Evolutionary conservation across 2,329 filamentous ascomycete genomes (phyloP), one percentile per base, ranked within the genome.

Genomic region (Penicillium sp.): DNA sequence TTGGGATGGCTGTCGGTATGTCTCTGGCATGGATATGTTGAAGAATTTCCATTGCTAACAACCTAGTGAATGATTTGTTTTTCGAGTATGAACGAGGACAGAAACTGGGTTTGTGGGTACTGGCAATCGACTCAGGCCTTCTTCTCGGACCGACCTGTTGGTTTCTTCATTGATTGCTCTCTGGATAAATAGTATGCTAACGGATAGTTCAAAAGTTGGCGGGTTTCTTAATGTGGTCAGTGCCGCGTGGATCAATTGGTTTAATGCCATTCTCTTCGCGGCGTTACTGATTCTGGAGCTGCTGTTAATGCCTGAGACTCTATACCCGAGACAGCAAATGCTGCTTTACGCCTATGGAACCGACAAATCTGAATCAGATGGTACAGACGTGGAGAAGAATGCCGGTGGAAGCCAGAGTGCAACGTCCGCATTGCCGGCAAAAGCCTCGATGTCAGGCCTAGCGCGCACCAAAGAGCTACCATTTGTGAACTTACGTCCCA

Each of bases 51-150:
- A n/a, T n/a, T n/a, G n/a, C n/a, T n/a, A n/a, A n/a, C 7, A 4
- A 7, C 17, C 2, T n/a, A 60, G 63, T 78, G 41, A 73, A 73
- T 45, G 75, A 78, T 57, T 50, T 79, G 11, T 80, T 77, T 49
- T 80, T 75, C 49, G 75, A 79, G 49, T 71, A 78, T 48, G 71
- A 79, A 53, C 65, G 76, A 11, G 77, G 77, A 1, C 68, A 72
- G 41, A 76, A 77, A 49, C 63, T 79, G 17, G 77, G 77, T 0
- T 51, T 80, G 10, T 80, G 77, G 76, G 76, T 77, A 2, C 60
- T 80, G 28, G 73, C 77, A n/a, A 67, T 77, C 31, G 75, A 79
- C 47, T 59, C 71, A 4, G 77, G 77, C 4, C 60, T 75, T 4
- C 62, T 79, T 0, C 53, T 74, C 3, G 75, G 74, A 3, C 71